Evolutionary conservation across 2,329 filamentous ascomycete genomes (phyloP).

Genomic region (Sporothrix euskadiensis): DNA sequence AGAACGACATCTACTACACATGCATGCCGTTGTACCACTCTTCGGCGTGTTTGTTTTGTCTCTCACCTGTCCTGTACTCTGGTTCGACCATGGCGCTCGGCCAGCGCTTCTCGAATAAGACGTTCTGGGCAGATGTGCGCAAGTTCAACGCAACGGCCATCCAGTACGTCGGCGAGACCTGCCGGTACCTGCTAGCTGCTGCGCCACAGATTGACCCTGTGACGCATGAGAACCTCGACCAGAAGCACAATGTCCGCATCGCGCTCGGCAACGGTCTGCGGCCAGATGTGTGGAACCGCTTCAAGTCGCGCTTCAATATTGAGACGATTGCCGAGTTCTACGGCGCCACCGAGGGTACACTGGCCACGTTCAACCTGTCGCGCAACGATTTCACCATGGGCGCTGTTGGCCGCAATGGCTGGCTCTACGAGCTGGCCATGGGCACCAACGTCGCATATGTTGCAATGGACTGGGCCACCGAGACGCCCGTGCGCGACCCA

Average conservation of each 20-base stretch:
- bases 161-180: conserved; percentile 87
- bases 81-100: conserved; percentile 71
- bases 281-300: conserved; percentile 80
- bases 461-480: conserved; percentile 69
- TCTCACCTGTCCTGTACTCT: conserved; percentile 59
- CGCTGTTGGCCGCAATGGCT: conserved; percentile 73
- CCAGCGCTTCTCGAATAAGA: conserved; percentile 73
- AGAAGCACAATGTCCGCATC: conserved; percentile 68
- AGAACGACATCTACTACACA: conserved; percentile 74
- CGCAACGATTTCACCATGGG: conserved; percentile 73
- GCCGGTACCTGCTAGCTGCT: conserved; percentile 74
- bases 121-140: conserved; percentile 77
- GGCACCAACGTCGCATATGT: conserved; percentile 59
- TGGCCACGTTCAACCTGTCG: conserved; percentile 70
- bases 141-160: conserved; percentile 70
- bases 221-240: conserved; percentile 69
- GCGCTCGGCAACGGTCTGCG: conserved; percentile 85
- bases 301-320: conserved; percentile 79
- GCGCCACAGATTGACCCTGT: conserved; percentile 61
- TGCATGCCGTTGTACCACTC: conserved; percentile 90
- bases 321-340: conserved; percentile 78
- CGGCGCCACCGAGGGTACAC: conserved; percentile 70
- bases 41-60: conserved; percentile 70
- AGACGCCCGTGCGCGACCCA: conserved; percentile 66
- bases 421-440: conserved; percentile 58